Evolutionary conservation across 2,329 filamentous ascomycete species (phyloP), one percentile per base, ranked within the genome.

Genomic region (Neoascochyta sp.): DNA sequence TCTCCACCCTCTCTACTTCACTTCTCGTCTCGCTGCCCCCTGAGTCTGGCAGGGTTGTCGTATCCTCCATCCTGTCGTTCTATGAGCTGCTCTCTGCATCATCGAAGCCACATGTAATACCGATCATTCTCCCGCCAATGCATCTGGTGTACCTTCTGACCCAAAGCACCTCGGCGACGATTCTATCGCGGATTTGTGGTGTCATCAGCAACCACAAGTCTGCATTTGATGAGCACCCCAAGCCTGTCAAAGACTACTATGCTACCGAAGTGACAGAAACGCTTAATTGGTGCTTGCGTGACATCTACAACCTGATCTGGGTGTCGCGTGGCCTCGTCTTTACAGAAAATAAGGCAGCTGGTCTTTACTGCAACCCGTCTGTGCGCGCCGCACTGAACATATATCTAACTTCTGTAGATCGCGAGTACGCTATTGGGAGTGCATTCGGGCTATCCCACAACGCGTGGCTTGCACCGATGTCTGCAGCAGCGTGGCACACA

Each of bases 281-380:
- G 14, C 89, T 92, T 66, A 94, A 94, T 57, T 82, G 82, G 13
- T 88, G 83, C 56, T 73, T 93, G 17, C 89, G 92, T 78, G 87
- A 94, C 54, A 74, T 88, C 17, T 89, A 86, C 67, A 93, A 93
- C 55, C 78, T 84, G 28, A 60, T 92, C 25, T 93, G 86, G 86
- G 76, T 86, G 7, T 76, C 77, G 13, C 76, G 81, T 9, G 86
- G 82, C 1, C 81, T 93, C 36, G 77, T 77, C 35, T 66, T 66
- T 9, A 67, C 36, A 2, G 84, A 90, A 43, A 65, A 73, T n/a
- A 78, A 79, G 47, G 69, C 74, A 3, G 49, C 71, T 10, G 76
- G 74, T 4, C 75, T 76, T 43, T 58, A 75, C 7, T 64, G 77
- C 28, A 62, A 69, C 1, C 37, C 47, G 2, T n/a, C 63, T 0